These are phyloP conservation scores for Fusarium tricinctum DNA, from an alignment of 2,329 filamentous ascomycete genomes.

Conservation along the genomic window DNA sequence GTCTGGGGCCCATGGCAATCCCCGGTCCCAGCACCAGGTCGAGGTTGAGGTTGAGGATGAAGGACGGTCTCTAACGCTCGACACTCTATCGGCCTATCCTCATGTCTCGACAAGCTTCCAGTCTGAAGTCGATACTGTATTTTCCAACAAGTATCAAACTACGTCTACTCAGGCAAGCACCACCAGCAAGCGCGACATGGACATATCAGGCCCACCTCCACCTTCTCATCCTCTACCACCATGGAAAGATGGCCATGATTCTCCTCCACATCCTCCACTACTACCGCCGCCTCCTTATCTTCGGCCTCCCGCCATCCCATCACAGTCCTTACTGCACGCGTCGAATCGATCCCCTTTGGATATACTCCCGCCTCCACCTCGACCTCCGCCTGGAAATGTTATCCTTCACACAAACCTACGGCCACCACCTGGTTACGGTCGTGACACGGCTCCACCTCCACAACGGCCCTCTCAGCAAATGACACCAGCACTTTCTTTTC, in stretches of 20 bases:
- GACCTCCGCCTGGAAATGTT: constrained; percentile 21
- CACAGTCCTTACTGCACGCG: constrained; percentile 13
- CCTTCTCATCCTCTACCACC: constrained; percentile 33
- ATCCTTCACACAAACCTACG: constrained; percentile 30
- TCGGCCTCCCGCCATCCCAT: constrained; percentile 20
- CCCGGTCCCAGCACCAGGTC: constrained; percentile 11
- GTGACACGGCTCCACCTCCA: constrained; percentile 16
- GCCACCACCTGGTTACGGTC: constrained; percentile 16
- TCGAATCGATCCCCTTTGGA: constrained; percentile 12
- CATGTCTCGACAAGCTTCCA: constrained; percentile 43
- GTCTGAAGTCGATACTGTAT: constrained; percentile 50
- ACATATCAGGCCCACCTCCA: constrained; percentile 40
- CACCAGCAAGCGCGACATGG: constrained; percentile 47
- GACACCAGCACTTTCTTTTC: constrained; percentile 20
- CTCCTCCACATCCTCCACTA: constrained; percentile 1
- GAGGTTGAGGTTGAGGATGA: constrained; percentile 27
- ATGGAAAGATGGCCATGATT: constrained; percentile 17
- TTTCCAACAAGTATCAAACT: constrained; percentile 46
- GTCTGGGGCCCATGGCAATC: constrained; percentile 34
- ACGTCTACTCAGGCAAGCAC: constrained; percentile 51
- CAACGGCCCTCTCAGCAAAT: constrained; percentile 12
- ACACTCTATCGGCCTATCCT: constrained; percentile 35
- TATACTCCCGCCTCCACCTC: constrained; percentile 28
- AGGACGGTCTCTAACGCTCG: constrained; percentile 23
- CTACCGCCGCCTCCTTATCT: constrained; percentile 12